phyloP scores from a whole-genome alignment of 2,329 filamentous ascomycete genomes.

The Hirsutella minnesotensis region DNA sequence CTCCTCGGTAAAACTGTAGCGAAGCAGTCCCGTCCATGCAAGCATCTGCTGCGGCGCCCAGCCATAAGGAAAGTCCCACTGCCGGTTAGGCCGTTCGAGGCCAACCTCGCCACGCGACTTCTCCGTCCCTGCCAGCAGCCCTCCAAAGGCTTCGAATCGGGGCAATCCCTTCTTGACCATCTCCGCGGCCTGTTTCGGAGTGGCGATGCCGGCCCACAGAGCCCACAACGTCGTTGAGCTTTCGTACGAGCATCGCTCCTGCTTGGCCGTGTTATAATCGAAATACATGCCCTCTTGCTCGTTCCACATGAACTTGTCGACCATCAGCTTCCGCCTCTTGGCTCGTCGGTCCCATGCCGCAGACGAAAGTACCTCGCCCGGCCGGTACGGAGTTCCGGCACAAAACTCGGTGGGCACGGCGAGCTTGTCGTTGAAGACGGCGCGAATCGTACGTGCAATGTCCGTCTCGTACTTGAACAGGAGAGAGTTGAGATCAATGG shows the following conservation, averaged over 20 bases:
- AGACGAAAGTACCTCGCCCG: conserved; percentile 67
- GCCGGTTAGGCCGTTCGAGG: conserved; percentile 78
- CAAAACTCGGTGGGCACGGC: conserved; percentile 76
- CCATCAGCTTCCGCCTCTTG: conserved; percentile 68
- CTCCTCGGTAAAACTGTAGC: conserved; percentile 86
- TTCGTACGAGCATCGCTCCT: conserved; percentile 75
- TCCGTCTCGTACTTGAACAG: conserved; percentile 97
- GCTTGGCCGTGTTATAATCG: conserved; percentile 81
- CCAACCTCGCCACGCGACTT: conserved; percentile 73
- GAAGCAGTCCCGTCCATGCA: conserved; percentile 83
- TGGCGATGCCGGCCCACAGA: conserved; percentile 86
- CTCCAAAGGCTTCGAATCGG: conserved; percentile 77
- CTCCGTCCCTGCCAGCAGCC: conserved; percentile 80
- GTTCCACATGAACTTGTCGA: conserved; percentile 93
- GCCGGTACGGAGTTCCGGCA: conserved; percentile 46
- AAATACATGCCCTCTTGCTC: conserved; percentile 92
- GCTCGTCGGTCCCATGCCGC: conserved; percentile 84
- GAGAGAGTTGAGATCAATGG: conserved; percentile 87
- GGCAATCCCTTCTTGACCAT: conserved; percentile 76
- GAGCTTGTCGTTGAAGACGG: conserved; percentile 71
- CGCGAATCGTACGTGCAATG: conserved; percentile 77
- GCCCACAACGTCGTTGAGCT: conserved; percentile 93
- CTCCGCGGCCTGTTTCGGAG: conserved; percentile 71
- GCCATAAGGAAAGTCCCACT: conserved; percentile 97
- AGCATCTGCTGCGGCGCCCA: conserved; percentile 99